phyloP scores from a whole-genome alignment of 2,329 filamentous ascomycete species.

The Tolypocladium inflatum region DNA sequence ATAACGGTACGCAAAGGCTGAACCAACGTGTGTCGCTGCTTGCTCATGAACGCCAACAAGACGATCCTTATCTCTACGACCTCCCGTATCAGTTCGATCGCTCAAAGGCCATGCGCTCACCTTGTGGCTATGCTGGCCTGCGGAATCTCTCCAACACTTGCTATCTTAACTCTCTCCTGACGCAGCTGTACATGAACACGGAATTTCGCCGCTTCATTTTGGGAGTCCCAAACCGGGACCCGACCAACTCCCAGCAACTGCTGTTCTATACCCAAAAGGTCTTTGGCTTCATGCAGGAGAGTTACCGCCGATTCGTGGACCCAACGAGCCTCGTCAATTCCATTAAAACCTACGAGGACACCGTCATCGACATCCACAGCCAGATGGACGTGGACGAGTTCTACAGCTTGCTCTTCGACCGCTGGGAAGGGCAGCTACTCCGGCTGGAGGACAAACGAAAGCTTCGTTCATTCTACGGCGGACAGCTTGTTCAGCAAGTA shows the following conservation, averaged over 20 bases:
- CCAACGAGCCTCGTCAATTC: slow-evolving; percentile 62
- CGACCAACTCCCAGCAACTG: slow-evolving; percentile 51
- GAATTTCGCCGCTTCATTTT: slow-evolving; percentile 82
- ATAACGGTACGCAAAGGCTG: slow-evolving; percentile 22
- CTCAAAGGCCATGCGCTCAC: slow-evolving; percentile 57
- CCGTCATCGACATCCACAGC: slow-evolving; percentile 71
- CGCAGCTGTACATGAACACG: slow-evolving; percentile 93
- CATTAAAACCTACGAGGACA: slow-evolving; percentile 75
- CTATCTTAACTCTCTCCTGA: slow-evolving; percentile 90
- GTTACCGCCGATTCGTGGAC: slow-evolving; percentile 62
- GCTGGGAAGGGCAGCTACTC: slow-evolving; percentile 75
- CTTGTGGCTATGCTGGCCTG: slow-evolving; percentile 81
- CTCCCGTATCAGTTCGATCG: slow-evolving; percentile 55
- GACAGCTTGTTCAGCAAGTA: slow-evolving; percentile 86
- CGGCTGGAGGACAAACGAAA: slow-evolving; percentile 56
- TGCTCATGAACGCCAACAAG: slow-evolving; percentile 6
- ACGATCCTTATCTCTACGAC: slow-evolving; percentile 51
- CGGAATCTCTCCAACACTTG: slow-evolving; percentile 91
- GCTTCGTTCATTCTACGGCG: slow-evolving; percentile 81
- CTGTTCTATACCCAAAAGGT: slow-evolving; percentile 70
- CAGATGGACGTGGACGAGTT: slow-evolving; percentile 99
- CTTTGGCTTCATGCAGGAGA: slow-evolving; percentile 81
- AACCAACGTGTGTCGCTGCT: neutral
- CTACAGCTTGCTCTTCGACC: slow-evolving; percentile 86
- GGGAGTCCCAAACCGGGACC: slow-evolving; percentile 45